Base-by-base conservation (phyloP, 2,329 filamentous ascomycete species). In the Calonectria pteridis region DNA sequence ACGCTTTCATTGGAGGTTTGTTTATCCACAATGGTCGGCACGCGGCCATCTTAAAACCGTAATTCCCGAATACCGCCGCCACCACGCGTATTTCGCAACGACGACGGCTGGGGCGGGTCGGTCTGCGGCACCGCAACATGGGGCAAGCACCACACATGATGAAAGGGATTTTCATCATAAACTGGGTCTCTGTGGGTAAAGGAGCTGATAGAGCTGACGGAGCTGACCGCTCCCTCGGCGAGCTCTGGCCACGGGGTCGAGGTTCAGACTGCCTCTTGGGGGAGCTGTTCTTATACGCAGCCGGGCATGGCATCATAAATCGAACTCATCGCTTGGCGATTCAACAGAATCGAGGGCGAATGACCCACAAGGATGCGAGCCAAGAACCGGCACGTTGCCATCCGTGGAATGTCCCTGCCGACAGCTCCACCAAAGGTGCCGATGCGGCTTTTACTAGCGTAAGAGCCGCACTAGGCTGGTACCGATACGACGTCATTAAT, bases 381-480 rank as follows among this genome's bases (percentile, higher is more conserved):
- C 64, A 67, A 67, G 49, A 55, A 16, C 29, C 59, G 28, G 59
- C 59, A 64, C 59, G 37, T 49, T 64, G 46, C 29, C 29, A 64
- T 64, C 58, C 20, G 67, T 20, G 59, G 37, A 28, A 51, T 33
- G 23, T 49, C 59, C 59, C 31, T 63, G 33, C 63, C 28, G 55
- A 23, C 29, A 13, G 46, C 31, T 46, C 69, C 64, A 50, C 68
- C 26, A 11, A 4, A 28, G 29, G n/a, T 62, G 53, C 63, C 49
- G 53, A 49, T 31, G 40, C 63, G 53, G 69, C 69, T 53, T 67
- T 62, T 63, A 55, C 51, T 51, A 58, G 49, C 68, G 49, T 46
- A 71, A 71, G 69, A 71, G 69, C 69, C 69, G 63, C 69, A 71
- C 63, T 71, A 71, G 63, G 37, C 20, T 63, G 13, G 63, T 71